Percentiles rank a stretch among this genome's conserved stretches.
Evolutionary conservation across 352 stramenopile species (phyloP).

Genomic region (Blastocystis sp.): DNA sequence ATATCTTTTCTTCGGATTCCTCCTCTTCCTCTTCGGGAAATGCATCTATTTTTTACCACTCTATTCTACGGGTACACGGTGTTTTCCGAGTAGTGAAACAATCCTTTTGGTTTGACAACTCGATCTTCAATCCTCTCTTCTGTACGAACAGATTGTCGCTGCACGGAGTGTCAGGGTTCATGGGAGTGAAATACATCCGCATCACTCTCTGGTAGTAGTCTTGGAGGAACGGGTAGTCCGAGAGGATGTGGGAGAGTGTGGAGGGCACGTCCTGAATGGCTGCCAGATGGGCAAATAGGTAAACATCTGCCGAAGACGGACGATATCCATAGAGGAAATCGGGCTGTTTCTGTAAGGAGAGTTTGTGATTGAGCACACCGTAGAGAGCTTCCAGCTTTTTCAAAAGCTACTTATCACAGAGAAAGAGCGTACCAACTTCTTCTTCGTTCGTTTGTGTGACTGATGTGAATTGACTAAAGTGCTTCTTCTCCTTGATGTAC

Average conservation of each 20-base stretch:
- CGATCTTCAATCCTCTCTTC: background rate
- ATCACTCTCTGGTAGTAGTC: background rate
- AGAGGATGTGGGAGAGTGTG: background rate
- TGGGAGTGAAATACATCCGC: background rate
- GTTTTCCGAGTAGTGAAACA: constrained; percentile 17
- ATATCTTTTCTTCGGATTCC: background rate
- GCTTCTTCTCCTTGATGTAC: background rate
- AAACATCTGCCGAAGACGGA: constrained; percentile 4
- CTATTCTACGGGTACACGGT: background rate
- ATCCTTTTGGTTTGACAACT: background rate
- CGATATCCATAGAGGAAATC: constrained; percentile 22
- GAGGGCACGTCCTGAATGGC: background rate
- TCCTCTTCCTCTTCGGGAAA: background rate
- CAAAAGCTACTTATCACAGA: background rate
- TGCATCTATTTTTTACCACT: constrained; percentile 25
- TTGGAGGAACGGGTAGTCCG: background rate
- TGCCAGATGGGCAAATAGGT: constrained; percentile 26
- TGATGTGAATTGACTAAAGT: background rate
- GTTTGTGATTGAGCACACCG: background rate
- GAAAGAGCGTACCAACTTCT: background rate
- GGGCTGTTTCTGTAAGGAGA: background rate
- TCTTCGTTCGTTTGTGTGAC: background rate
- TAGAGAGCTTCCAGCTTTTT: constrained; percentile 8
- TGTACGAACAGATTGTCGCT: background rate
- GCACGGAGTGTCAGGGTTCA: background rate